Percentiles rank a stretch among this genome's conserved stretches.
phyloP scores from a whole-genome alignment of 768 basidiomycete genomes.

The Boletus bicolor region DNA sequence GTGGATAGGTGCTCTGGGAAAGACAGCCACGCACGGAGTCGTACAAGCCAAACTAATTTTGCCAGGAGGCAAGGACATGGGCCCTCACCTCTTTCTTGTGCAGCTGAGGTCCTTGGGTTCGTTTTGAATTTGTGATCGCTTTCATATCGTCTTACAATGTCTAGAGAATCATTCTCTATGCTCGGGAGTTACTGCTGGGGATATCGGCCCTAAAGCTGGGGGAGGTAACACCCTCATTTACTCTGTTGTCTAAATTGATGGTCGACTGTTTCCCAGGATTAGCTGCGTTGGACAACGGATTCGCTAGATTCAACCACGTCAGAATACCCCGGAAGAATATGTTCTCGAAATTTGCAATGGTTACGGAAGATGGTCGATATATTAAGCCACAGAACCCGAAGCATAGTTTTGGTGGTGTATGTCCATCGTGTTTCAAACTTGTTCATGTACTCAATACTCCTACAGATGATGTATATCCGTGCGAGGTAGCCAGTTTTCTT shows the following conservation, averaged over 20 bases:
- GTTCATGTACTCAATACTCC: not conserved
- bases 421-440: constrained; percentile 20
- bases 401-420: constrained; percentile 70
- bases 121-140: not conserved
- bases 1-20: constrained; percentile 77
- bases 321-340: constrained; percentile 68
- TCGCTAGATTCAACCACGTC: constrained; percentile 60
- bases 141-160: not conserved
- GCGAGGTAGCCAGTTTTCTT: constrained; percentile 41
- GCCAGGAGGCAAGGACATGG: constrained; percentile 55
- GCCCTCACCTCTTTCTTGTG: constrained; percentile 74
- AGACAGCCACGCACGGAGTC: constrained; percentile 71
- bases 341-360: constrained; percentile 71
- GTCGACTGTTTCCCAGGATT: constrained; percentile 38
- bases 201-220: constrained; percentile 48
- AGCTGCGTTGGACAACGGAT: constrained; percentile 62
- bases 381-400: constrained; percentile 68
- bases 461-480: constrained; percentile 71
- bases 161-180: constrained; percentile 58
- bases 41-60: constrained; percentile 74
- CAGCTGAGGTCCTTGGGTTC: constrained; percentile 62
- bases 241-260: not conserved
- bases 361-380: constrained; percentile 64
- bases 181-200: constrained; percentile 62
- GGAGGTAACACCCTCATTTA: constrained; percentile 28